Base-by-base conservation (phyloP, 2,329 filamentous ascomycete species). In the Torrubiella hemipterigena region DNA sequence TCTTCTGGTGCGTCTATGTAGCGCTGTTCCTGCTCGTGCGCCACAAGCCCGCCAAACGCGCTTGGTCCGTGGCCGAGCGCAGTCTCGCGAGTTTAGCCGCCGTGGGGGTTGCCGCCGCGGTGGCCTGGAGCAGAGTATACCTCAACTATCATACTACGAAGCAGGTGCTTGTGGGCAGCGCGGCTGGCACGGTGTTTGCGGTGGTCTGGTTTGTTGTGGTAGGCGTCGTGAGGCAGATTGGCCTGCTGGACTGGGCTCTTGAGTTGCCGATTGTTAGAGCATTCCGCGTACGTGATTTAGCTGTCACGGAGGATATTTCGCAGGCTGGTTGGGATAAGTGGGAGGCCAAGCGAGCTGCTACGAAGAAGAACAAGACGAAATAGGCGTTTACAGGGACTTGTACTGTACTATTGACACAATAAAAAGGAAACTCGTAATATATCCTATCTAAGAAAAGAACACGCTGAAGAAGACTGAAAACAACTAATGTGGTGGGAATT, bases 291-390 rank as follows among this genome's bases (percentile, higher is more conserved):
- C 68, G 91, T 37, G 91, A 98, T 55, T 59, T 98, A 39, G 75
- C 93, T 10, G 67, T 93, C 6, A 79, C 81, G 51, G 89, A 96
- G 57, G 89, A 96, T 55, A 58, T 94, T 44, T 79, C 79, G 20
- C 85, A 94, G 59, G 80, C 86, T 25, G 91, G 91, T 3, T 98
- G 89, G 89, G 83, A 87, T 57, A 79, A 82, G 51, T 96, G 87
- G 85, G 78, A 89, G 54, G 62, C 65, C 29, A 58, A 47, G 42
- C 62, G 60, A 42, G 42, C 42, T 33, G 45, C 45, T 18, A 59
- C 51, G 39, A 50, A 46, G 23, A 56, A 49, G 35, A 58, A 51
- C 36, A 38, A 19, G 8, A 40, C 16, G 22, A 11, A 24, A 24
- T 24, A 24, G 22, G 14, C 10, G 22, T 15, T 12, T 17, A 37